Evolutionary conservation across 225 moss, liverwort and hornwort genomes (phyloP).

Genomic region (Sphagnum contortum): DNA sequence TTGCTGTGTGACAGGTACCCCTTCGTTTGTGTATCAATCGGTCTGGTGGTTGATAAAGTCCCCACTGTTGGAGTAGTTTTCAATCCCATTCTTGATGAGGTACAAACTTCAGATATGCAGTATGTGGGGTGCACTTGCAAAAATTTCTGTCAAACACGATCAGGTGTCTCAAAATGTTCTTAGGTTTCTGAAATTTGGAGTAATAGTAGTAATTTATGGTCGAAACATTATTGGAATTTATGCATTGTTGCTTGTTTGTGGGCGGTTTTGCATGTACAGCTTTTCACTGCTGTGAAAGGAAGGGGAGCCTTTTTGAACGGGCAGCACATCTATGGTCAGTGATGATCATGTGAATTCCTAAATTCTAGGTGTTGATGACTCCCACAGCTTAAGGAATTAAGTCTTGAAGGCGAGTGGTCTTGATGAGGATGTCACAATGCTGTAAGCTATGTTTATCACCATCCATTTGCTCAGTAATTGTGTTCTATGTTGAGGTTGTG

Average conservation of each 20-base stretch:
- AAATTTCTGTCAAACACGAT: too few species aligned
- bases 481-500: slow-evolving; percentile 2
- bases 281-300: slow-evolving; percentile 78
- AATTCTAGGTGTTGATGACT: background rate
- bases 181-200: too few species aligned
- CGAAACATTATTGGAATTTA: background rate
- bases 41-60: slow-evolving; percentile 62
- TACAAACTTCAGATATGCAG: slow-evolving; percentile 6
- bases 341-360: slow-evolving; percentile 2
- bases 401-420: background rate
- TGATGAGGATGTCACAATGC: too few species aligned
- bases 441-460: too few species aligned
- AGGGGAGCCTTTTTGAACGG: slow-evolving; percentile 83
- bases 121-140: background rate
- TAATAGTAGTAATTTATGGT: too few species aligned
- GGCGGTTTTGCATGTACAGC: slow-evolving; percentile 23
- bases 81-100: slow-evolving; percentile 83
- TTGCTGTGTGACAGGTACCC: slow-evolving; percentile 38
- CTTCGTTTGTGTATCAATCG: slow-evolving; percentile 96
- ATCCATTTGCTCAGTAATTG: too few species aligned
- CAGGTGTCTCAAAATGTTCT: too few species aligned
- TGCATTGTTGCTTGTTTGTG: slow-evolving; percentile 5
- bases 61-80: slow-evolving; percentile 82
- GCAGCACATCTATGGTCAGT: slow-evolving; percentile 47
- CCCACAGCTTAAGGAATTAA: background rate